Percentiles rank a stretch among this genome's conserved stretches.
Evolutionary conservation across 2,329 filamentous ascomycete species (phyloP).

Genomic region (Sarocladium kiliense): DNA sequence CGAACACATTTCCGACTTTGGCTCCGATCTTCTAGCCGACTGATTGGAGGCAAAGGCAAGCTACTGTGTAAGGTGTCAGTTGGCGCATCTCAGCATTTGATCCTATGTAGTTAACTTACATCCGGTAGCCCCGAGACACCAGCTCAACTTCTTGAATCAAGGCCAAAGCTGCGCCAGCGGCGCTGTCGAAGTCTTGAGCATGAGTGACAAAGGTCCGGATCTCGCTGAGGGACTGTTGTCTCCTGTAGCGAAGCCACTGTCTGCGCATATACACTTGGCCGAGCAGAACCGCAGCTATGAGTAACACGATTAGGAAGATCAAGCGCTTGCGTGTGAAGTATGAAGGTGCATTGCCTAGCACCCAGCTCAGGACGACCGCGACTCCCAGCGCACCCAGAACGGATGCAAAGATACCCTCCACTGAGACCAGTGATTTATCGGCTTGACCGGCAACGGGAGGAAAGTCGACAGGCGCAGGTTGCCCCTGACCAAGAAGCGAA

Average conservation of each 20-base stretch:
- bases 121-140: slow-evolving; percentile 82
- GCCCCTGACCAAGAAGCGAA: slow-evolving; percentile 38
- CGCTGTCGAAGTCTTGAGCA: slow-evolving; percentile 76
- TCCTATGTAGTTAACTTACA: slow-evolving; percentile 46
- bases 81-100: slow-evolving; percentile 9
- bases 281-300: slow-evolving; percentile 47
- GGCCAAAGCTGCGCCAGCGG: slow-evolving; percentile 68
- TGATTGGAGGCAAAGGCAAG: slow-evolving; percentile 86
- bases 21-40: slow-evolving; percentile 77
- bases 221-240: slow-evolving; percentile 67
- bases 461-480: slow-evolving; percentile 14
- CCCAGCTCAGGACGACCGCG: slow-evolving; percentile 70
- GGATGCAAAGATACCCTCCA: slow-evolving; percentile 44
- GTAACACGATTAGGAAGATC: slow-evolving; percentile 39
- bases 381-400: slow-evolving; percentile 53
- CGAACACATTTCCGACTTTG: slow-evolving; percentile 75
- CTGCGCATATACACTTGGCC: slow-evolving; percentile 70
- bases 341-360: slow-evolving; percentile 45
- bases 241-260: slow-evolving; percentile 75
- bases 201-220: slow-evolving; percentile 65
- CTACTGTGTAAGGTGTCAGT: slow-evolving; percentile 50
- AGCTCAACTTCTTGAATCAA: slow-evolving; percentile 94
- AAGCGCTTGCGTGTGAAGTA: slow-evolving; percentile 53
- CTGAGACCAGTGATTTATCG: slow-evolving; percentile 25
- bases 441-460: slow-evolving; percentile 10